Percentiles rank a stretch among this genome's conserved stretches.
These are phyloP conservation scores for Penicillium arizonense DNA, from an alignment of 495 filamentous ascomycete species.

Conservation along the genomic window DNA sequence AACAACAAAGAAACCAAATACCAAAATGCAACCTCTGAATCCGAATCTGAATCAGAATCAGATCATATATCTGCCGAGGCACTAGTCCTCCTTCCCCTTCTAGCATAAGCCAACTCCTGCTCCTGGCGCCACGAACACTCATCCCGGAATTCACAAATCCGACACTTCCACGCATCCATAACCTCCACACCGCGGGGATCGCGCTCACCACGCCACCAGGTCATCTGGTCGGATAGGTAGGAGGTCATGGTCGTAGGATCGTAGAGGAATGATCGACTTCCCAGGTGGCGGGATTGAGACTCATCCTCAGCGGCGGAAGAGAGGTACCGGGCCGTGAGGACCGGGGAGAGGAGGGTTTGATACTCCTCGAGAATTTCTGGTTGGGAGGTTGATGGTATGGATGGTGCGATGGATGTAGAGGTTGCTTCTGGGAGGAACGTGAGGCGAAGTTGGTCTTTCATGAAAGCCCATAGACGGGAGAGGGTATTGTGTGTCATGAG, in stretches of 20 bases:
- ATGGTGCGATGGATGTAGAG: conserved; percentile 25
- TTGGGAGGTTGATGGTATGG: conserved; percentile 52
- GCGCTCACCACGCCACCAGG: conserved; percentile 85
- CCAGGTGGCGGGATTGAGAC: conserved; percentile 51
- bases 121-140: conserved; percentile 62
- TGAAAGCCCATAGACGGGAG: conserved; percentile 59
- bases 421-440: conserved; percentile 53
- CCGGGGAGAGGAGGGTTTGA: conserved; percentile 42
- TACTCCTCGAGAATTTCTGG: conserved; percentile 58
- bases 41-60: neutral
- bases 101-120: conserved; percentile 45
- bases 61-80: conserved; percentile 13
- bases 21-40: neutral
- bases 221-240: conserved; percentile 68
- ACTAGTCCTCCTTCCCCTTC: conserved; percentile 24
- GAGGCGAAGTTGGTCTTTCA: conserved; percentile 62
- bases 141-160: conserved; percentile 60
- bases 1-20: neutral
- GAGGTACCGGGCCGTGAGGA: conserved; percentile 46
- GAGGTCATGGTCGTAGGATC: conserved; percentile 57
- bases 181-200: conserved; percentile 76
- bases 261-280: conserved; percentile 66
- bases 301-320: conserved; percentile 32
- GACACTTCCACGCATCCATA: conserved; percentile 90
- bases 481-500: conserved; percentile 62